These are phyloP conservation scores for Pseudozyma tsukubaensis DNA, from an alignment of 1,284 basidiomycete species.

Conservation along the genomic window DNA sequence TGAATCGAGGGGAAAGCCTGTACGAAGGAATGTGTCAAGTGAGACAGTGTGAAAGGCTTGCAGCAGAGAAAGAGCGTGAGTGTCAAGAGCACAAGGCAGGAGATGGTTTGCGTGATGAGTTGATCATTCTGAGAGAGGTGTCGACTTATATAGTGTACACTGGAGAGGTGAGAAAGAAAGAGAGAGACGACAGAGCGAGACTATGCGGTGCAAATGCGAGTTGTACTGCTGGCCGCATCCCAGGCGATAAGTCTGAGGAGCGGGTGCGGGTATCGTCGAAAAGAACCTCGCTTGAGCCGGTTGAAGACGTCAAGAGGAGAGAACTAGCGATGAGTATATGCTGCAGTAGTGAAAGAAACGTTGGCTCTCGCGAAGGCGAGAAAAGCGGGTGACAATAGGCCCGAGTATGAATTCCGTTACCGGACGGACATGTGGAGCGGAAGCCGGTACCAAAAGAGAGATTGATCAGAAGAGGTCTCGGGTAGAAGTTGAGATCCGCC, in stretches of 20 bases:
- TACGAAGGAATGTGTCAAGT: background rate
- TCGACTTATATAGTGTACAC: background rate
- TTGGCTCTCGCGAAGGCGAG: background rate
- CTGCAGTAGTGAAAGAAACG: slow-evolving; percentile 11
- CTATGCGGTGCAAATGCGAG: slow-evolving; percentile 25
- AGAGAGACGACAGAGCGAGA: background rate
- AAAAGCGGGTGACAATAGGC: background rate
- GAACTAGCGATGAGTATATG: slow-evolving; percentile 27
- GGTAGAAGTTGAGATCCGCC: slow-evolving; percentile 4
- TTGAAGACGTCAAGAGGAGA: background rate
- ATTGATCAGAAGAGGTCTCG: background rate
- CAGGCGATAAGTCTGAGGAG: background rate
- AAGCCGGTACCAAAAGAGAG: slow-evolving; percentile 1
- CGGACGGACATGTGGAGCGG: slow-evolving; percentile 2
- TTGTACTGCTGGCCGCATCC: slow-evolving; percentile 13
- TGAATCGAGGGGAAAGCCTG: background rate
- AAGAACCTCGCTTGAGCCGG: background rate
- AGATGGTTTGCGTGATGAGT: no score
- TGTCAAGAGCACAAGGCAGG: background rate
- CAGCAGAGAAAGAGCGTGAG: background rate
- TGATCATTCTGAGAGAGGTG: background rate
- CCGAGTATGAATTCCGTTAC: slow-evolving; percentile 5
- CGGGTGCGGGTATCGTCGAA: slow-evolving; percentile 31
- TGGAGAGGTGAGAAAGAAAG: background rate
- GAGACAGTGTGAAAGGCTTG: slow-evolving; percentile 1